Evolutionary conservation across 2,329 filamentous ascomycete species (phyloP).

Genomic region (Mycosphaerelloides madeirae): DNA sequence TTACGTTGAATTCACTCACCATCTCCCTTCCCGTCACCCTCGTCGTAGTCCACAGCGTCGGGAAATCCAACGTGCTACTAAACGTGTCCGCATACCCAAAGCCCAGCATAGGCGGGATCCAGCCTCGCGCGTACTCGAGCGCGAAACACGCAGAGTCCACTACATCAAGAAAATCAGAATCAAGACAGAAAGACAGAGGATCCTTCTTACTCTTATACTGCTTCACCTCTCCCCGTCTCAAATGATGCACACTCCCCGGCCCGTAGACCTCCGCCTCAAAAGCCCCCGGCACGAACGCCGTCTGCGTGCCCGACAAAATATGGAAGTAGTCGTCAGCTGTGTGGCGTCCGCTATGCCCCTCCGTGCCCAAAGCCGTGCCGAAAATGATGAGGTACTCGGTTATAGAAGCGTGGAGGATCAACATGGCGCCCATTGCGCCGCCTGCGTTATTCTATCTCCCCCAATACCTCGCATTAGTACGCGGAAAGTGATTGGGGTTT

Average conservation of each 20-base stretch:
- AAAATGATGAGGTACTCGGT: conserved; percentile 91
- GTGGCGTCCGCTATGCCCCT: conserved; percentile 83
- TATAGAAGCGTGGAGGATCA: conserved; percentile 79
- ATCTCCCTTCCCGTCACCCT: conserved; percentile 71
- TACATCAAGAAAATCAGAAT: too few relatives aligned
- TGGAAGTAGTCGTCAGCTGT: conserved; percentile 93
- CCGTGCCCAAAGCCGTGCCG: conserved; percentile 75
- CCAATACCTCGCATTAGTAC: too few relatives aligned
- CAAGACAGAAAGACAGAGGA: too few relatives aligned
- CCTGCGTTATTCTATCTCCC: conserved; percentile 85
- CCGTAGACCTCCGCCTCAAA: conserved; percentile 67
- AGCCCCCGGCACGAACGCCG: conserved; percentile 65
- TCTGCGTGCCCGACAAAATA: conserved; percentile 74
- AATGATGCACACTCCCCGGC: conserved; percentile 65
- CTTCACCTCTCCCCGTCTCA: conserved; percentile 66
- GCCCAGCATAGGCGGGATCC: conserved; percentile 89
- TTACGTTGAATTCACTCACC: too few relatives aligned
- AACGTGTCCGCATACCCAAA: conserved; percentile 83
- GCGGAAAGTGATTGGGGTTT: too few relatives aligned
- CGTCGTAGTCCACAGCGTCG: conserved; percentile 77
- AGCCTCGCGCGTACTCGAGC: conserved; percentile 77
- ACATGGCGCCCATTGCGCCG: conserved; percentile 88
- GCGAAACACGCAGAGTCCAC: conserved; percentile 73
- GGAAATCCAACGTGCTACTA: conserved; percentile 74
- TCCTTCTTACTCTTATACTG: conserved; percentile 86